Percentiles rank a stretch among this genome's conserved stretches.
Conservation (phyloP, 1,284 basidiomycete genomes). For the Phellinidium pouzarii region DNA sequence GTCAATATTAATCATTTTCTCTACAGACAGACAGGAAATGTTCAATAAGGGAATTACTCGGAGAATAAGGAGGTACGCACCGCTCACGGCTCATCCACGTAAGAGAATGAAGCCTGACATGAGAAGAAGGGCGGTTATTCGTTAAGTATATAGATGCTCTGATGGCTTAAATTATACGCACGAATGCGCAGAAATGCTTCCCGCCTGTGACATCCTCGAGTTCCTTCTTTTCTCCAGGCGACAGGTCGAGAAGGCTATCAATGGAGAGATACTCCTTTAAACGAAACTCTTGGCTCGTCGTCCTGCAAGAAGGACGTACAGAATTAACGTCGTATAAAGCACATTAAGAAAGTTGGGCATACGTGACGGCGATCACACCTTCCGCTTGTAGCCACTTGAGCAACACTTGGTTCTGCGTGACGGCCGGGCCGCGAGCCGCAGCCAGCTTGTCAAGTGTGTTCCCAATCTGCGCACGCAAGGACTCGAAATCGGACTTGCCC, state of each 20-base stretch:
- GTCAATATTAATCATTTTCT: too few species aligned
- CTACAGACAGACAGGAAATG: too few species aligned
- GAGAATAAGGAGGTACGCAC: too few species aligned
- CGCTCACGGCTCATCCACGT: too few species aligned
- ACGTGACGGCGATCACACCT: conserved; percentile 56
- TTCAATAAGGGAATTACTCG: too few species aligned
- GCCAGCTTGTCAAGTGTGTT: conserved; percentile 33
- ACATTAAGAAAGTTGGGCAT: conserved; percentile 57
- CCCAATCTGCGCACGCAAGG: conserved; percentile 39
- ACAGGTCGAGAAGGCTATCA: conserved; percentile 49
- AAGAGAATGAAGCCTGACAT: too few species aligned
- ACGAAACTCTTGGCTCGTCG: conserved; percentile 39
- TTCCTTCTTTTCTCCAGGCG: conserved; percentile 49
- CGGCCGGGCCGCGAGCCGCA: conserved; percentile 26
- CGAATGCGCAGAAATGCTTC: conserved; percentile 49
- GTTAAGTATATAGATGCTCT: too few species aligned
- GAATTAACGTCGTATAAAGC: too few species aligned
- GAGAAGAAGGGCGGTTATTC: too few species aligned
- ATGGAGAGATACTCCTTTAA: conserved; percentile 62
- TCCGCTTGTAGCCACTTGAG: conserved; percentile 56
- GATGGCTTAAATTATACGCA: conserved; percentile 28
- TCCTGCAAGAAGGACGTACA: neutral
- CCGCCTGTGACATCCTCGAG: conserved; percentile 60
- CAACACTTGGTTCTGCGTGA: conserved; percentile 50
- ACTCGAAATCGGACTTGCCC: conserved; percentile 46